Percentiles rank a stretch among this genome's conserved stretches.
Conservation (phyloP, 2,329 filamentous ascomycete genomes). For the Beauveria brongniartii region DNA sequence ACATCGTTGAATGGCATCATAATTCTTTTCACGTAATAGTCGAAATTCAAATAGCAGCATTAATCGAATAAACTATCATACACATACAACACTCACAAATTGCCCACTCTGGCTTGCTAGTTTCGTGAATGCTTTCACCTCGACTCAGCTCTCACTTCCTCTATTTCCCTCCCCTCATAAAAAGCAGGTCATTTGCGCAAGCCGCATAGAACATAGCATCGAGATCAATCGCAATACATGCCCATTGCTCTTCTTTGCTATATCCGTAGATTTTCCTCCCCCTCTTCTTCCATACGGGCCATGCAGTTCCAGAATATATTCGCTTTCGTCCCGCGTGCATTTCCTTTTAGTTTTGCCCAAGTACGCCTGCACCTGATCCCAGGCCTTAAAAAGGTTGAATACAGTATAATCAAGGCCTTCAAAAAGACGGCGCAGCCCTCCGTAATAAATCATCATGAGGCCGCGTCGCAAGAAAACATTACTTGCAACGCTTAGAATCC, state of each 20-base stretch:
- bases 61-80: constrained; percentile 13
- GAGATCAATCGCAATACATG: constrained; percentile 1
- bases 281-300: neutral
- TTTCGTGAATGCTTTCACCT: constrained; percentile 7
- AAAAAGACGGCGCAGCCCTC: neutral
- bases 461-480: neutral
- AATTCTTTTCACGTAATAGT: neutral
- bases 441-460: neutral
- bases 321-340: constrained; percentile 6
- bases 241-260: neutral
- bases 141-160: neutral
- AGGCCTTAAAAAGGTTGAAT: neutral
- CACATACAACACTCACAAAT: constrained; percentile 9
- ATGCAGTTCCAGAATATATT: neutral
- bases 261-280: neutral
- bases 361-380: neutral
- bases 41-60: constrained; percentile 10
- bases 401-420: neutral
- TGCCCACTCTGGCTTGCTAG: neutral
- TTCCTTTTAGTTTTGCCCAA: neutral
- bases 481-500: constrained; percentile 38
- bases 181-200: neutral
- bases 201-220: neutral
- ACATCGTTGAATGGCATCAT: neutral
- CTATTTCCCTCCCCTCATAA: neutral